Evolutionary conservation across 2,329 filamentous ascomycete genomes (phyloP).

Genomic region (Rhexocercosporidium sp.): DNA sequence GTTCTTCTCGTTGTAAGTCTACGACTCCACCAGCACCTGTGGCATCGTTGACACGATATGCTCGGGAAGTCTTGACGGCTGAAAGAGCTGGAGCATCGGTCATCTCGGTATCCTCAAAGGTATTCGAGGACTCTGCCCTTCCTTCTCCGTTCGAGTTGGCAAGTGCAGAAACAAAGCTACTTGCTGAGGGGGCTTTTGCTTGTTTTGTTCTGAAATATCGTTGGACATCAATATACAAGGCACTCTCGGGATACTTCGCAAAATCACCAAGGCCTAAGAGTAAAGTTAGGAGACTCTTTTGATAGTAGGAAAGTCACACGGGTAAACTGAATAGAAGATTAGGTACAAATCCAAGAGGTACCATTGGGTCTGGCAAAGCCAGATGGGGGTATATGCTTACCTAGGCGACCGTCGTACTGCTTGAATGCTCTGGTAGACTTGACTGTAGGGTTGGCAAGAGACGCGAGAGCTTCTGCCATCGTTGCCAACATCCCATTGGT

Average conservation of each 20-base stretch:
- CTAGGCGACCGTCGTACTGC: conserved; percentile 79
- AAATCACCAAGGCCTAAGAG: conserved; percentile 71
- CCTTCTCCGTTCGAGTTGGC: conserved; percentile 49
- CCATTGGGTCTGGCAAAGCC: not conserved
- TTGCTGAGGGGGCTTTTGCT: conserved; percentile 76
- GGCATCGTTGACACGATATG: conserved; percentile 81
- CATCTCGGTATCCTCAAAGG: conserved; percentile 50
- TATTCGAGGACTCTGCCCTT: conserved; percentile 56
- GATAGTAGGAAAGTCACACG: not conserved
- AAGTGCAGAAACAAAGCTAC: conserved; percentile 66
- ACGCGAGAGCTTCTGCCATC: conserved; percentile 81
- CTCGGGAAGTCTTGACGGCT: conserved; percentile 75
- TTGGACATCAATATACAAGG: conserved; percentile 84
- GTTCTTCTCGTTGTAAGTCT: conserved; percentile 79
- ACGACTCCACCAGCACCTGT: conserved; percentile 77
- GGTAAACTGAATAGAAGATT: not conserved
- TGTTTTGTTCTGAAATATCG: conserved; percentile 87
- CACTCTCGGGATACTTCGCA: conserved; percentile 68
- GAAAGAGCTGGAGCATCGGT: conserved; percentile 57
- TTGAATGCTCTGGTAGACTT: conserved; percentile 79
- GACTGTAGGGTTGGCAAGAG: conserved; percentile 76
- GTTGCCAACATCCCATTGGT: conserved; percentile 77
- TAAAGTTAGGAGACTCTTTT: not conserved
- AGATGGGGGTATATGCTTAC: conserved; percentile 16
- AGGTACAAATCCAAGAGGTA: not conserved